Evolutionary conservation across 1,139 yeast genomes (phyloP).

Genomic region (Geotrichum klebahnii): DNA sequence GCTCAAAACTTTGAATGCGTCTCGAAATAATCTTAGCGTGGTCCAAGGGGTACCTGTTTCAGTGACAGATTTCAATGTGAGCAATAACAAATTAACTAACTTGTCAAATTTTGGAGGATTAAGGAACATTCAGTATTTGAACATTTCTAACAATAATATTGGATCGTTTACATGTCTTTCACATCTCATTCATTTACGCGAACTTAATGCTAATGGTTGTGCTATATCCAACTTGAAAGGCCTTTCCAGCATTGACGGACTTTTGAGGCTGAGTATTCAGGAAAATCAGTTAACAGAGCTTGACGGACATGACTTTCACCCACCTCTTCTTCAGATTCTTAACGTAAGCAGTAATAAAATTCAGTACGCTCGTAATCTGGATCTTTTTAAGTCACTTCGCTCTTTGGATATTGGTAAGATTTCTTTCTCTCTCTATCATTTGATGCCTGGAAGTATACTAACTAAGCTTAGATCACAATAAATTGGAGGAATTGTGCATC

Average conservation of each 20-base stretch:
- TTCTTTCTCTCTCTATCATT: too few species aligned
- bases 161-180: constrained; percentile 37
- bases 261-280: constrained; percentile 31
- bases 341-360: constrained; percentile 22
- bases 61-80: constrained; percentile 32
- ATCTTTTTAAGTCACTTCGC: constrained; percentile 5
- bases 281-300: constrained; percentile 29
- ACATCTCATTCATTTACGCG: constrained; percentile 34
- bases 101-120: constrained; percentile 34
- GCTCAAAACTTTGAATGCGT: constrained; percentile 34
- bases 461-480: neutral
- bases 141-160: constrained; percentile 35
- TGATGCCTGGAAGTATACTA: neutral
- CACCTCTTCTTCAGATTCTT: constrained; percentile 21
- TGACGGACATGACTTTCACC: constrained; percentile 27
- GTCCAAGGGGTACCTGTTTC: constrained; percentile 39
- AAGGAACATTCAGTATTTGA: constrained; percentile 35
- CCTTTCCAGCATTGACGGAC: constrained; percentile 30
- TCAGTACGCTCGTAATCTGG: constrained; percentile 26
- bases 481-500: neutral
- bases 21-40: constrained; percentile 37
- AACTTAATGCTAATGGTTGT: constrained; percentile 25
- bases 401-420: constrained; percentile 21
- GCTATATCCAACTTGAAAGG: constrained; percentile 14
- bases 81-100: constrained; percentile 36